Conservation (phyloP, 2,329 filamentous ascomycete species). For the Ophiocordyceps camponoti-floridani region DNA sequence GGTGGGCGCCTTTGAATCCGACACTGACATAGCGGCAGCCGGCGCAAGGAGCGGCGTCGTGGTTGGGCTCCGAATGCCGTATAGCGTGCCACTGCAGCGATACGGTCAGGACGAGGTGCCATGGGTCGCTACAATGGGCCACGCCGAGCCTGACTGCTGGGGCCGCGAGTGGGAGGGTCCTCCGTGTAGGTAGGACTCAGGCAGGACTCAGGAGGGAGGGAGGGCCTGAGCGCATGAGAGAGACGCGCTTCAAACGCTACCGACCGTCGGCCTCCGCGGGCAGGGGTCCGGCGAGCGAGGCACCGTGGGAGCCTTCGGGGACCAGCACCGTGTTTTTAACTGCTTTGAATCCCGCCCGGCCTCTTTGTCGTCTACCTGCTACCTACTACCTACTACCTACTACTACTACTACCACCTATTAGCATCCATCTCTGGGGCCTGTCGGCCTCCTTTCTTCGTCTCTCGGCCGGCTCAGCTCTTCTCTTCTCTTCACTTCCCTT, state of each 20-base stretch:
- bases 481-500: not conserved
- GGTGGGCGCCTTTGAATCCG: slow-evolving; percentile 48
- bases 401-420: no score
- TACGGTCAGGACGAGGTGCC: slow-evolving; percentile 49
- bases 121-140: slow-evolving; percentile 52
- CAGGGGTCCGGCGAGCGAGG: not conserved
- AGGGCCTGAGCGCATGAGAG: not conserved
- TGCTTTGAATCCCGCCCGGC: no score
- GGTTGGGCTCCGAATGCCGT: slow-evolving; percentile 66
- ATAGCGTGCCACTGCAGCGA: slow-evolving; percentile 52
- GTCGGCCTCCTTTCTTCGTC: no score
- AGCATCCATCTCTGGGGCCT: no score
- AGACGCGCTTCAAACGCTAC: not conserved
- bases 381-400: no score
- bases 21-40: slow-evolving; percentile 19
- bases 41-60: slow-evolving; percentile 12
- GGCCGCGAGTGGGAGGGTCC: slow-evolving; percentile 23
- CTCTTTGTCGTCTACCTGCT: no score
- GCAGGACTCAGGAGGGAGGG: slow-evolving; percentile 22
- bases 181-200: no score
- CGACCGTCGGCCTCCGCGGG: not conserved
- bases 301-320: not conserved
- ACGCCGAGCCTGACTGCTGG: slow-evolving; percentile 44
- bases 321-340: not conserved
- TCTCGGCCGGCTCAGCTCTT: no score